A percentile compares a stretch with the other conserved stretches of the same genome.
These are phyloP conservation scores for Beauveria caledonica DNA, from an alignment of 2,329 filamentous ascomycete species.

Conservation along the genomic window DNA sequence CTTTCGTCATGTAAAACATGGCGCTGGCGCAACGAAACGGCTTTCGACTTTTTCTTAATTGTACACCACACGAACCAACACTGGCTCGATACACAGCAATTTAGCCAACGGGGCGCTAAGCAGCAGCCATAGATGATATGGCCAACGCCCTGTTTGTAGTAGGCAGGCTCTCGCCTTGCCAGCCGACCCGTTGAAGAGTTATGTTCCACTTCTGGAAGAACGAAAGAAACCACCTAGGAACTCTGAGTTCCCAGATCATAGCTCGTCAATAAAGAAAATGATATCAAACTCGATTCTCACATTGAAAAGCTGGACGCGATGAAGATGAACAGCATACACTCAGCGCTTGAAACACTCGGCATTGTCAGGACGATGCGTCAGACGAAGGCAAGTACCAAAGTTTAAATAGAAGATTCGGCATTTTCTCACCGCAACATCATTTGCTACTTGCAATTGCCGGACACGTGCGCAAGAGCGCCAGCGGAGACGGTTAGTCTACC, in stretches of 20 bases:
- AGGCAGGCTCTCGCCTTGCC: background rate
- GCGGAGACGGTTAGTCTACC: slow-evolving; percentile 6
- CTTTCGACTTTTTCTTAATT: background rate
- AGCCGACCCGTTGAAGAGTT: background rate
- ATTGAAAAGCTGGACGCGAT: background rate
- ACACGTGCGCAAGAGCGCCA: slow-evolving; percentile 5
- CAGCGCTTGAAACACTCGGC: background rate
- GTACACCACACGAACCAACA: background rate
- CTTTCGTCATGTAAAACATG: slow-evolving; percentile 1
- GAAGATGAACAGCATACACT: background rate
- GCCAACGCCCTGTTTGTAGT: background rate
- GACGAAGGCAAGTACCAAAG: background rate
- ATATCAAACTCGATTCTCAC: background rate
- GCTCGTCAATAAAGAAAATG: slow-evolving; percentile 1
- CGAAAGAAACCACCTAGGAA: background rate
- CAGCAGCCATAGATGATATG: background rate
- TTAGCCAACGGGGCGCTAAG: background rate
- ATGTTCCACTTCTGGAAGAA: background rate
- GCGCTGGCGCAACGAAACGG: slow-evolving; percentile 1
- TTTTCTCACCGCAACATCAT: slow-evolving; percentile 1
- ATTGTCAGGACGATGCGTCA: background rate
- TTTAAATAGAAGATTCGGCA: background rate
- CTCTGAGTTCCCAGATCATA: background rate
- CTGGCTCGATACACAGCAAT: background rate
- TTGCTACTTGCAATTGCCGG: background rate